Conservation (phyloP, 106 monocot species). For the Apostasia shenzhenica region DNA sequence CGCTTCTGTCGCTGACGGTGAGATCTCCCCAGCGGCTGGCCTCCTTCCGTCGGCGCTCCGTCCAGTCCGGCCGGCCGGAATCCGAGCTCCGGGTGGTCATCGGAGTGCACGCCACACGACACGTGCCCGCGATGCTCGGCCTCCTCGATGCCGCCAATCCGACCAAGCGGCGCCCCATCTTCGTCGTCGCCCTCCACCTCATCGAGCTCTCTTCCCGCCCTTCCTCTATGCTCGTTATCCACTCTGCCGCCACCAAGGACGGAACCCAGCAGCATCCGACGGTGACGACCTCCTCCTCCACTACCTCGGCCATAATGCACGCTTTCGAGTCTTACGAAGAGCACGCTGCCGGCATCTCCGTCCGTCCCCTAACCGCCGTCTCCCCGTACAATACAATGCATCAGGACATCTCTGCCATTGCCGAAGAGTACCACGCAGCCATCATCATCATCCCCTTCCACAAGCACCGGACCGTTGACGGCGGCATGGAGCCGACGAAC, state of each 20-base stretch:
- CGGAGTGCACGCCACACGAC: constrained; percentile 19
- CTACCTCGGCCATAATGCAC: constrained; percentile 32
- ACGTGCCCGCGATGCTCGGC: constrained; percentile 13
- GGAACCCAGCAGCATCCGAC: not conserved
- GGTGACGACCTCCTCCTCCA: constrained; percentile 11
- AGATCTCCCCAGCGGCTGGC: constrained; percentile 24
- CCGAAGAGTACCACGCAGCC: constrained; percentile 39
- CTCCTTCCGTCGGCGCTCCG: constrained; percentile 37
- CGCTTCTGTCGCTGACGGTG: constrained; percentile 18
- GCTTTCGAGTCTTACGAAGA: constrained; percentile 51
- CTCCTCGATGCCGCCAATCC: constrained; percentile 23
- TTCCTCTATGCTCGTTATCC: constrained; percentile 23
- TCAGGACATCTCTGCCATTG: constrained; percentile 45
- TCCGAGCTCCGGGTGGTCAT: constrained; percentile 15
- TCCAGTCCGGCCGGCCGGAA: constrained; percentile 18
- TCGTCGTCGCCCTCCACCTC: constrained; percentile 25
- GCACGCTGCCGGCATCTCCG: constrained; percentile 39
- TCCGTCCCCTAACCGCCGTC: constrained; percentile 43
- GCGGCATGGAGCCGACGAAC: constrained; percentile 53
- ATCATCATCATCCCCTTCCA: constrained; percentile 79
- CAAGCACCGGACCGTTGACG: constrained; percentile 69
- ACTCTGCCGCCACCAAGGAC: constrained; percentile 11
- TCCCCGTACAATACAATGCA: constrained; percentile 79
- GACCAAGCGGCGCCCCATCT: constrained; percentile 19
- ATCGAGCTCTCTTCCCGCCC: constrained; percentile 31